Conservation (phyloP, 805 yeast genomes). For the Blastobotrys chiropterorum region DNA sequence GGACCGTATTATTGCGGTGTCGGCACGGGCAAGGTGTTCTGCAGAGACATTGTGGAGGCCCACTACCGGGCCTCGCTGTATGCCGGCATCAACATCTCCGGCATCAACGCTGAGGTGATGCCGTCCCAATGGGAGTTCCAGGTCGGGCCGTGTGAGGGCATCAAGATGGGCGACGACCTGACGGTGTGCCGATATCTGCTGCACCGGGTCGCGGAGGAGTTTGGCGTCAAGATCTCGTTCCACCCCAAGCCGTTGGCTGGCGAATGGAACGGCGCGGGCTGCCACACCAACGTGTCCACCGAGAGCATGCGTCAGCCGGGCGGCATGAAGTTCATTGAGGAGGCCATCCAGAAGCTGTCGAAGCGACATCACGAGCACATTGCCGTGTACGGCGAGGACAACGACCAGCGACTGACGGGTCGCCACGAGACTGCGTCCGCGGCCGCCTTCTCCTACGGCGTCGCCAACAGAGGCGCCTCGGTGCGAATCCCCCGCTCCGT, state of each 20-base stretch:
- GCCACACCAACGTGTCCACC: slow-evolving; percentile 98
- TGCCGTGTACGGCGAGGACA: slow-evolving; percentile 90
- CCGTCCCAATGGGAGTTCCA: slow-evolving; percentile 99
- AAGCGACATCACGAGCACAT: slow-evolving; percentile 97
- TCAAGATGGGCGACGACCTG: slow-evolving; percentile 93
- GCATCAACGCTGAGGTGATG: slow-evolving; percentile 99
- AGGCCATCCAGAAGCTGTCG: slow-evolving; percentile 86
- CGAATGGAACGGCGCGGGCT: slow-evolving; percentile 99
- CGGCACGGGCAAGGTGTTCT: slow-evolving; percentile 96
- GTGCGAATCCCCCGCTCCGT: slow-evolving; percentile 98
- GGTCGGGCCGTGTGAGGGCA: slow-evolving; percentile 97
- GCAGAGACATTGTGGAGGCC: slow-evolving; percentile 97
- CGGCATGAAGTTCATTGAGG: slow-evolving; percentile 92
- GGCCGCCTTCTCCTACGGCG: slow-evolving; percentile 90
- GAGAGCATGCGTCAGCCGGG: slow-evolving; percentile 86
- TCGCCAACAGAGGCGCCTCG: slow-evolving; percentile 99
- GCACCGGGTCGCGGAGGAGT: slow-evolving; percentile 95
- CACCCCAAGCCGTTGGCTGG: slow-evolving; percentile 99
- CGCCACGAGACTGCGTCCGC: slow-evolving; percentile 97
- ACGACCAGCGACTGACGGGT: slow-evolving; percentile 93
- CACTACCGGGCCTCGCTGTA: slow-evolving; percentile 97
- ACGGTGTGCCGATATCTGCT: slow-evolving; percentile 94
- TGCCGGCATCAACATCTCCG: slow-evolving; percentile 85
- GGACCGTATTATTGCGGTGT: slow-evolving; percentile 99
- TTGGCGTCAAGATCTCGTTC: slow-evolving; percentile 96